phyloP scores from a whole-genome alignment of 257 asterid species.

The Nicotiana tabacum region DNA sequence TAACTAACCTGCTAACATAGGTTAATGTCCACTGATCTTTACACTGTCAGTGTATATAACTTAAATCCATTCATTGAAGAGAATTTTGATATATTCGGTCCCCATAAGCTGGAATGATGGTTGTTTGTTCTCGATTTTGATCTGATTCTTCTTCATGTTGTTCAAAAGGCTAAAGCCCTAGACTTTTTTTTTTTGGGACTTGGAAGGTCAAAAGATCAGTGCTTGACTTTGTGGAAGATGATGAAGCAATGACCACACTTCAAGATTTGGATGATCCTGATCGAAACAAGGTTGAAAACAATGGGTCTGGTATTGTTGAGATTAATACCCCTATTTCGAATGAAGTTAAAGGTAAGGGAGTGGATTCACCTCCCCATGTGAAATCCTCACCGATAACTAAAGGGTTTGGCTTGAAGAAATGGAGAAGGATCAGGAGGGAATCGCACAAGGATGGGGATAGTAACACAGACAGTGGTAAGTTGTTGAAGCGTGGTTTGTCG shows the following conservation, averaged over 20 bases:
- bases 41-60: no score
- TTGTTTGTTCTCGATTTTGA: slow-evolving; percentile 60
- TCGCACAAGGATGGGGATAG: slow-evolving; percentile 27
- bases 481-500: slow-evolving; percentile 34
- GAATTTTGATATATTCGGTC: background rate
- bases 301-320: slow-evolving; percentile 28
- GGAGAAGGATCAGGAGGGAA: slow-evolving; percentile 66
- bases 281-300: slow-evolving; percentile 25
- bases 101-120: slow-evolving; percentile 46
- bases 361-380: slow-evolving; percentile 3
- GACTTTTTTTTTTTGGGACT: background rate
- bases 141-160: slow-evolving; percentile 24
- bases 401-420: slow-evolving; percentile 68
- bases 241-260: slow-evolving; percentile 24
- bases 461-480: slow-evolving; percentile 29
- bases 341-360: slow-evolving; percentile 24
- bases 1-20: no score
- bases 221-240: slow-evolving; percentile 43
- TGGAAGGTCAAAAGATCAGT: slow-evolving; percentile 26
- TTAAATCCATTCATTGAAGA: no score
- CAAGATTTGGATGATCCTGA: slow-evolving; percentile 12
- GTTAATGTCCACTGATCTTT: no score
- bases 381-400: slow-evolving; percentile 32
- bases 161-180: background rate
- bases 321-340: slow-evolving; percentile 13